A percentile compares a stretch with the other conserved stretches of the same genome.
phyloP scores from a whole-genome alignment of 805 yeast species.

The Saccharomycopsis schoenii region DNA sequence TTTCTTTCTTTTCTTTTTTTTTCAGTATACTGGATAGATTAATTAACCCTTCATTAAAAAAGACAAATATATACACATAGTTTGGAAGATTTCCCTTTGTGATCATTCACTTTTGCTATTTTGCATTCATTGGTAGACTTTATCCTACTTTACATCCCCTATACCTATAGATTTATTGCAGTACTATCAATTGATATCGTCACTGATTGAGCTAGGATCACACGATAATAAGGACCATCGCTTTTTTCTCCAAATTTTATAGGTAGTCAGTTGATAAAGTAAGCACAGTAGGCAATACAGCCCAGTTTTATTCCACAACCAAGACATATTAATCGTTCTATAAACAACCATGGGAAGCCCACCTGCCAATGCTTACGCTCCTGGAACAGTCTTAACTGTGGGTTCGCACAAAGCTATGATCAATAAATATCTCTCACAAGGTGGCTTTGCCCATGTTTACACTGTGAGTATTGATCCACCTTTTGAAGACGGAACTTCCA shows the following conservation, averaged over 20 bases:
- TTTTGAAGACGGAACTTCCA: conserved; percentile 29
- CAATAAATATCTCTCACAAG: conserved; percentile 68
- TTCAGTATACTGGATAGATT: not conserved
- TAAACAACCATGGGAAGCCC: conserved; percentile 28
- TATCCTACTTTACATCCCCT: too few species aligned
- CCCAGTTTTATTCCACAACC: not conserved
- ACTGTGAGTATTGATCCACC: conserved; percentile 56
- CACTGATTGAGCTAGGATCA: not conserved
- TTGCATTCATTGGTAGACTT: too few species aligned
- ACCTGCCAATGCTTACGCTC: conserved; percentile 53
- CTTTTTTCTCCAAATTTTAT: not conserved
- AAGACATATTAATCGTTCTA: too few species aligned
- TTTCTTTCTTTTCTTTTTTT: too few species aligned
- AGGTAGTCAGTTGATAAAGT: not conserved
- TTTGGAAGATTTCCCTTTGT: too few species aligned
- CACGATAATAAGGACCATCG: not conserved
- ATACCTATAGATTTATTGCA: not conserved
- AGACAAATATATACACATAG: too few species aligned
- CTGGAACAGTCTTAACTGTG: conserved; percentile 72
- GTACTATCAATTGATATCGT: not conserved
- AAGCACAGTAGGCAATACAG: not conserved
- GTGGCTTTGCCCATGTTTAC: conserved; percentile 95
- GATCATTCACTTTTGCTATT: too few species aligned
- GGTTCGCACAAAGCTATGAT: conserved; percentile 73
- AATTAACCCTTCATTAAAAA: not conserved